phyloP scores from a whole-genome alignment of 2,329 filamentous ascomycete genomes.

The Epicoccum sorghinum region DNA sequence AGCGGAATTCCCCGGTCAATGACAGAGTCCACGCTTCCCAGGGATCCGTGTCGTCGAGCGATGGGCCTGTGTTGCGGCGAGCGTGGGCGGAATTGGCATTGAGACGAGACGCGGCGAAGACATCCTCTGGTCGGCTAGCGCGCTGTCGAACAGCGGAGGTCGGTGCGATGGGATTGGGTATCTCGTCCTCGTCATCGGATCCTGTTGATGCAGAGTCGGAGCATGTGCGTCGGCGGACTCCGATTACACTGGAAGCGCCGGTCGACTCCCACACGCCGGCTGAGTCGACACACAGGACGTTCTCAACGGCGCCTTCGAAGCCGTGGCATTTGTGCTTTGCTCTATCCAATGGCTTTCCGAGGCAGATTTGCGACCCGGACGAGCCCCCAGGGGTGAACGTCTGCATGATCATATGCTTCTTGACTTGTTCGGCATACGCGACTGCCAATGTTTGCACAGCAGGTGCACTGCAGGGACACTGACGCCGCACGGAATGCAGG shows the following conservation, averaged over 20 bases:
- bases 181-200: conserved; percentile 31
- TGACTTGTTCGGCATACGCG: conserved; percentile 65
- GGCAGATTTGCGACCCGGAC: conserved; percentile 61
- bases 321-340: conserved; percentile 41
- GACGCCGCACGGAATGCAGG: conserved; percentile 60
- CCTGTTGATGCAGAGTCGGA: conserved; percentile 35
- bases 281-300: conserved; percentile 61
- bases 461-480: conserved; percentile 60
- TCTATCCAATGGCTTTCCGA: conserved; percentile 53
- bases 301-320: conserved; percentile 54
- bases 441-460: conserved; percentile 69
- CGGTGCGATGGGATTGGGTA: conserved; percentile 18
- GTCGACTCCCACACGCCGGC: conserved; percentile 71
- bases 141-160: conserved; percentile 39
- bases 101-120: conserved; percentile 6
- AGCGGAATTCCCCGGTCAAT: conserved; percentile 53
- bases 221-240: conserved; percentile 60
- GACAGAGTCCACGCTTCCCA: conserved; percentile 64
- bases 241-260: conserved; percentile 65
- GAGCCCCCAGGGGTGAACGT: conserved; percentile 63
- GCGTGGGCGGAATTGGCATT: conserved; percentile 11
- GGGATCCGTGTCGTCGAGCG: conserved; percentile 37
- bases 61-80: conserved; percentile 1
- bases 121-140: conserved; percentile 21
- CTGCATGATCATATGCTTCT: conserved; percentile 68